Evolutionary conservation across 2,329 filamentous ascomycete genomes (phyloP).

Genomic region (Leptographium procerum): DNA sequence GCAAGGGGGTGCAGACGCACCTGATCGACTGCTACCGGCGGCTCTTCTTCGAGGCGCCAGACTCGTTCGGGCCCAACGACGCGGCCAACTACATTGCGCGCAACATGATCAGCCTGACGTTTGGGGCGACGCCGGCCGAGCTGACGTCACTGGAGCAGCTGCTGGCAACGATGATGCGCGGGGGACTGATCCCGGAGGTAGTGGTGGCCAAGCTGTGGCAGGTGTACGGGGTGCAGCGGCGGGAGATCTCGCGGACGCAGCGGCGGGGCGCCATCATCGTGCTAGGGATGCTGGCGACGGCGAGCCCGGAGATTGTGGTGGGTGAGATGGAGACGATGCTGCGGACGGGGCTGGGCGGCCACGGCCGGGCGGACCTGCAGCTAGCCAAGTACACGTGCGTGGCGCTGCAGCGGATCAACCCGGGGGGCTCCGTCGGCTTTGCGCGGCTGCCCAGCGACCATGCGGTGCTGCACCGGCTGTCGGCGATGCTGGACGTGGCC

Average conservation of each 20-base stretch:
- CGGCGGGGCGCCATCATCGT: conserved; percentile 91
- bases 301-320: conserved; percentile 84
- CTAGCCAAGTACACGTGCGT: conserved; percentile 94
- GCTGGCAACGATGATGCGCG: conserved; percentile 95
- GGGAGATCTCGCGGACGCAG: conserved; percentile 85
- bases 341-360: conserved; percentile 70
- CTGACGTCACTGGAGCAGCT: conserved; percentile 92
- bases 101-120: conserved; percentile 98
- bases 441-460: conserved; percentile 85
- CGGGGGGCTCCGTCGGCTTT: conserved; percentile 59
- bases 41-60: conserved; percentile 91
- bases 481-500: conserved; percentile 72
- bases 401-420: conserved; percentile 81
- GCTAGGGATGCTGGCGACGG: conserved; percentile 88
- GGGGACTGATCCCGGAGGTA: conserved; percentile 70
- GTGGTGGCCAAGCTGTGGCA: conserved; percentile 94
- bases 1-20: conserved; percentile 93
- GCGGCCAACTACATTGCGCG: conserved; percentile 90
- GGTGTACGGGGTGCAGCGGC: conserved; percentile 87
- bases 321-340: conserved; percentile 93
- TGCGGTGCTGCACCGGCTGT: conserved; percentile 69
- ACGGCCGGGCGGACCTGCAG: conserved; percentile 73
- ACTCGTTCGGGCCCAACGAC: conserved; percentile 77
- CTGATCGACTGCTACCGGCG: conserved; percentile 94
- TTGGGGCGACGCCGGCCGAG: conserved; percentile 88